Base-by-base conservation (phyloP, 495 filamentous ascomycete species). In the Xylaria venustula region DNA sequence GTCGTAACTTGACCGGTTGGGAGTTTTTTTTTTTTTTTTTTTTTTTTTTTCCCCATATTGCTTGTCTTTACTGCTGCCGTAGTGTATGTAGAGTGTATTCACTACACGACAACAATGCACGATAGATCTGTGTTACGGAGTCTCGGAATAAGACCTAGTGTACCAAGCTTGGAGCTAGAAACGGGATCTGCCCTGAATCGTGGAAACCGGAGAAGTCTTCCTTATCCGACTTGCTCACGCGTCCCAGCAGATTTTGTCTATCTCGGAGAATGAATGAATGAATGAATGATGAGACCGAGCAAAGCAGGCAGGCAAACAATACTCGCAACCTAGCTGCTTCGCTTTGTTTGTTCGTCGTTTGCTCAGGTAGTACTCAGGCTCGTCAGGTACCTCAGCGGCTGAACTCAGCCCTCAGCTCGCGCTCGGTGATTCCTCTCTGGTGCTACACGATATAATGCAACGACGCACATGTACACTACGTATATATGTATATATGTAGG, bases 221-320 rank as follows among this genome's bases (percentile, higher is more conserved):
- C 58, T 40, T 54, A 42, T 53, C 40, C 40, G 41, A 44, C 58
- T 46, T 54, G 58, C 58, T 61, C 58, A 61, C 58, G 49, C 58
- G 58, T 54, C 50, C n/a, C 28, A 20, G 42, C 40, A 61, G 58
- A 54, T n/a, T n/a, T n/a, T n/a, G n/a, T n/a, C n/a, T n/a, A n/a
- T n/a, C n/a, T n/a, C n/a, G n/a, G n/a, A n/a, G n/a, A n/a, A n/a
- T n/a, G n/a, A n/a, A n/a, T n/a, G n/a, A n/a, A n/a, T n/a, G n/a
- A n/a, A n/a, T n/a, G n/a, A n/a, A n/a, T n/a, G n/a, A n/a, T n/a
- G n/a, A n/a, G n/a, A n/a, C 5, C 30, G 30, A 34, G 30, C 30
- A 34, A 34, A n/a, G n/a, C n/a, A n/a, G 14, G 37, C 37, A 15
- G 15, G 37, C 37, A 40, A 40, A 15, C 37, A 40, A 34, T n/a